These are phyloP conservation scores for Rhodotorula taiwanensis DNA, from an alignment of 768 basidiomycete genomes.

Conservation along the genomic window DNA sequence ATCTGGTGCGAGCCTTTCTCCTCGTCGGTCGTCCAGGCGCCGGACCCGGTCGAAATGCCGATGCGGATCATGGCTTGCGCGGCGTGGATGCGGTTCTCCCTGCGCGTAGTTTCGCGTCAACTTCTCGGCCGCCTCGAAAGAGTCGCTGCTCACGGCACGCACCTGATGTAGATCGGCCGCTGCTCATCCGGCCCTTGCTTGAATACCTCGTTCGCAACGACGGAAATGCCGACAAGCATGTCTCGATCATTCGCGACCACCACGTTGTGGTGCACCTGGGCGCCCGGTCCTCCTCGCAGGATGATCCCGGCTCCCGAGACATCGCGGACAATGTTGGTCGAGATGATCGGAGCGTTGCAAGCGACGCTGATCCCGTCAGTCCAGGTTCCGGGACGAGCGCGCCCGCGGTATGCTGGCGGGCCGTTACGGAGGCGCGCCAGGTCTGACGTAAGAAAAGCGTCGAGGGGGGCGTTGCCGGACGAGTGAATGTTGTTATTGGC, in stretches of 20 bases:
- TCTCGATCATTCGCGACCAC: constrained; percentile 31
- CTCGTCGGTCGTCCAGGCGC: constrained; percentile 37
- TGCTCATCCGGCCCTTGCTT: constrained; percentile 1
- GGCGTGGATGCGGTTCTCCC: constrained; percentile 36
- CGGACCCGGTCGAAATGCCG: constrained; percentile 40
- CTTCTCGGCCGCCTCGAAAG: no score
- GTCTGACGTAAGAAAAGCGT: constrained; percentile 32
- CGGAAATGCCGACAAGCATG: constrained; percentile 37
- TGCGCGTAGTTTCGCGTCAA: background rate
- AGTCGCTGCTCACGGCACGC: background rate
- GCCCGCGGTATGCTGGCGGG: constrained; percentile 14
- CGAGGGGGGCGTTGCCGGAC: constrained; percentile 30
- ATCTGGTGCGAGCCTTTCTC: constrained; percentile 27
- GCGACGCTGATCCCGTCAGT: constrained; percentile 45
- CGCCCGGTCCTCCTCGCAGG: constrained; percentile 37
- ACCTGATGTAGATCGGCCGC: constrained; percentile 22
- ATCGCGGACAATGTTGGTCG: constrained; percentile 41
- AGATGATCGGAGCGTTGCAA: constrained; percentile 40
- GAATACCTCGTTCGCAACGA: constrained; percentile 36
- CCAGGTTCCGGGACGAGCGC: constrained; percentile 40
- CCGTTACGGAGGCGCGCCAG: constrained; percentile 28
- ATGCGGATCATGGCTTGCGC: constrained; percentile 40
- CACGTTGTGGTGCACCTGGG: constrained; percentile 36
- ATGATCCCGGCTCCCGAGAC: constrained; percentile 42
- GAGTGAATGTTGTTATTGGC: constrained; percentile 28